Conservation (phyloP, 257 asterid species). For the Paulownia fortunei region DNA sequence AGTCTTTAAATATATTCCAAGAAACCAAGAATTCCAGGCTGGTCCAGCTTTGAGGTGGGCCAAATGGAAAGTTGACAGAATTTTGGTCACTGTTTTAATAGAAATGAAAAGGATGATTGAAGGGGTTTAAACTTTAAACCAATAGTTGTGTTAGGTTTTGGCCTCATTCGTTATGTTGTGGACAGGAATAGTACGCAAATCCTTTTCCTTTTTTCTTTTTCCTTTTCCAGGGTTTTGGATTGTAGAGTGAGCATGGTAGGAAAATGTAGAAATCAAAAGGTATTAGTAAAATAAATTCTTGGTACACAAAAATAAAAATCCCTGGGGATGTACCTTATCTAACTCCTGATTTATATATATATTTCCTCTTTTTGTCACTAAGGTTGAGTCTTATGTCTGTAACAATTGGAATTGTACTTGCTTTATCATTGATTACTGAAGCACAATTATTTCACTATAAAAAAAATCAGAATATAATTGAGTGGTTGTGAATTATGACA, state of each 20-base stretch:
- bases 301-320: not conserved
- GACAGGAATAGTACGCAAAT: no score
- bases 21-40: constrained; percentile 9
- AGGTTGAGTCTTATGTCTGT: no score
- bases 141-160: not conserved
- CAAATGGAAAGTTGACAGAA: not conserved
- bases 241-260: not conserved
- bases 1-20: not conserved
- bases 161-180: not conserved
- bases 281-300: not conserved
- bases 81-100: not conserved
- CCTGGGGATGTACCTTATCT: no score
- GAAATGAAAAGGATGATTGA: constrained; percentile 11
- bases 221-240: not conserved
- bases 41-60: constrained; percentile 30
- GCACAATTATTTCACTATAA: not conserved
- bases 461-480: not conserved
- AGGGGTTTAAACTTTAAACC: not conserved
- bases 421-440: not conserved
- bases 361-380: no score
- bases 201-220: not conserved
- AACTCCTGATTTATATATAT: no score
- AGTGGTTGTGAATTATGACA: not conserved
- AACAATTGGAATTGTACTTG: no score
- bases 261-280: not conserved